Conservation (phyloP, 306 rosid genomes). For the Cucumis melo region DNA sequence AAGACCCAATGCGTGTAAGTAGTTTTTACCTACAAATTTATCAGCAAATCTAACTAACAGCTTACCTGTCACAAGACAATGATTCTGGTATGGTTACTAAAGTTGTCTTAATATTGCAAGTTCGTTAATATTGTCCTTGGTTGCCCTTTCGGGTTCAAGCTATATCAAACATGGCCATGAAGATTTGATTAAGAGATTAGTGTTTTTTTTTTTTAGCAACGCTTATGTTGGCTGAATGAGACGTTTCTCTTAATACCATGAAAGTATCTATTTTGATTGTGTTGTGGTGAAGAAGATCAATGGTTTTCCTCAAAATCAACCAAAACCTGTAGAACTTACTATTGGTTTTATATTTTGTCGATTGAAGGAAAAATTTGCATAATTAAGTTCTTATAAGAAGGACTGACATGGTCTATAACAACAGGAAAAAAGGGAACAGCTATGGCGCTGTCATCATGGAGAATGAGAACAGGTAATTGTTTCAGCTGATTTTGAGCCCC, state of each 20-base stretch:
- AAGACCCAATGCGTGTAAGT: slow-evolving; percentile 45
- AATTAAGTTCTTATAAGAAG: not conserved
- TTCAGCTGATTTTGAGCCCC: not conserved
- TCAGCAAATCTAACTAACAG: not conserved
- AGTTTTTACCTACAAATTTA: not conserved
- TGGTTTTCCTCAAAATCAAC: not conserved
- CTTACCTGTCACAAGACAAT: not conserved
- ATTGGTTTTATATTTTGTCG: not conserved
- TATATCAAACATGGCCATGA: not conserved
- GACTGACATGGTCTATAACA: not conserved
- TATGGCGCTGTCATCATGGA: slow-evolving; percentile 33
- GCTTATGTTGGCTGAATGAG: not conserved
- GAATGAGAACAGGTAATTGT: slow-evolving; percentile 44
- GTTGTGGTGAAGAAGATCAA: not conserved
- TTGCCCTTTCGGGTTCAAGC: no score
- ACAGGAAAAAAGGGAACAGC: slow-evolving; percentile 75
- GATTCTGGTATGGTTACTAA: not conserved
- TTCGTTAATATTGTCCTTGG: no score
- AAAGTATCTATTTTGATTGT: not conserved
- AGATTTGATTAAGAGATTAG: not conserved
- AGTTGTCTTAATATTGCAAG: not conserved
- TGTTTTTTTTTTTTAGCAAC: no score
- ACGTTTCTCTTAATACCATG: not conserved
- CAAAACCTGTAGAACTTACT: not conserved
- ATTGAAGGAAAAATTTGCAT: not conserved